These are phyloP conservation scores for Lentinula lateritia DNA, from an alignment of 768 basidiomycete species.

Conservation along the genomic window DNA sequence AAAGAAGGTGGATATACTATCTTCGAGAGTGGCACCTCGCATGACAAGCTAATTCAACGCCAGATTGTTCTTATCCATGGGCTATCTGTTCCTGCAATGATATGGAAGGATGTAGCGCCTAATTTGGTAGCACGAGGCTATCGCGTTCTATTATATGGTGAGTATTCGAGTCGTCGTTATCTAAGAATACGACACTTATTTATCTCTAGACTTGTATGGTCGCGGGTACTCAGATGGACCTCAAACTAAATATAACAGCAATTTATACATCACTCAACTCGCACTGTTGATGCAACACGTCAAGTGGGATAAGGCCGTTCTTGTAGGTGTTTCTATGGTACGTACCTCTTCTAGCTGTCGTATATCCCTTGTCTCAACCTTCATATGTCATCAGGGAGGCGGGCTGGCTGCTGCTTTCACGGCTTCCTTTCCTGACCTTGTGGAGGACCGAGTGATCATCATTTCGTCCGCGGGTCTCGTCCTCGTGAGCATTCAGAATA, in stretches of 20 bases:
- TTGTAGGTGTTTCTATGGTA: constrained; percentile 78
- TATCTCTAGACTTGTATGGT: constrained; percentile 63
- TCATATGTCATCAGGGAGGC: constrained; percentile 47
- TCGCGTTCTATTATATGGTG: constrained; percentile 75
- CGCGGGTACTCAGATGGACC: constrained; percentile 83
- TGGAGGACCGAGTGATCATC: constrained; percentile 58
- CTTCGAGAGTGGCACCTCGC: constrained; percentile 2
- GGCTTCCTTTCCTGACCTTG: constrained; percentile 65
- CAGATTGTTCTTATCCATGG: constrained; percentile 78
- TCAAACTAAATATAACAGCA: constrained; percentile 56
- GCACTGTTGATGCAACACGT: constrained; percentile 78
- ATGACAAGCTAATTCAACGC: background rate
- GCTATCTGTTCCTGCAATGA: constrained; percentile 67
- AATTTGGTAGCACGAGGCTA: constrained; percentile 56
- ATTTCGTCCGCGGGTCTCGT: constrained; percentile 68
- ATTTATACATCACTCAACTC: constrained; percentile 70
- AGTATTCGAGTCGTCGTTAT: constrained; percentile 7
- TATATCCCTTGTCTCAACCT: background rate
- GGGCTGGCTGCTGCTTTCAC: constrained; percentile 68
- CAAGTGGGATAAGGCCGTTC: constrained; percentile 58
- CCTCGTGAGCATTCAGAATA: constrained; percentile 35
- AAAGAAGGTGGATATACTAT: constrained; percentile 41
- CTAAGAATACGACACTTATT: constrained; percentile 2
- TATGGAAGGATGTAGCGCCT: constrained; percentile 75
- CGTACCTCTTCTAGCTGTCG: constrained; percentile 9